phyloP scores from a whole-genome alignment of 176 grass and related monocot species.

The Musa beccarii region DNA sequence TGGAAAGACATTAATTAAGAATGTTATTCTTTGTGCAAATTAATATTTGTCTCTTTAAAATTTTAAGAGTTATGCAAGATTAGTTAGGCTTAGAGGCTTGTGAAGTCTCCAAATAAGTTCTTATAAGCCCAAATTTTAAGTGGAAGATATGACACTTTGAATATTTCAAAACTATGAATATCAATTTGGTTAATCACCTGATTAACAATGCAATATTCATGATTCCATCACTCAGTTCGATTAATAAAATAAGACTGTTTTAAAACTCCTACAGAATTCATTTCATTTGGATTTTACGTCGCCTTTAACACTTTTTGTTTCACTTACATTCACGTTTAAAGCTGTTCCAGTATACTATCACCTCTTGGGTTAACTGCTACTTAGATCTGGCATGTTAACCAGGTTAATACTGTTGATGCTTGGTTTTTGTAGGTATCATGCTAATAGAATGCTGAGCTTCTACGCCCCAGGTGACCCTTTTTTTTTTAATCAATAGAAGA shows the following conservation, averaged over 20 bases:
- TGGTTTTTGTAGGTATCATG: conserved; percentile 70
- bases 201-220: too few species aligned
- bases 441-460: conserved; percentile 96
- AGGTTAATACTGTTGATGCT: conserved; percentile 13
- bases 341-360: neutral
- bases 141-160: too few species aligned
- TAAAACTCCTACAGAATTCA: neutral
- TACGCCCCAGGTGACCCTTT: conserved; percentile 57
- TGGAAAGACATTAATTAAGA: too few species aligned
- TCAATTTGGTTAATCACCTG: too few species aligned
- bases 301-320: neutral
- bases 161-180: too few species aligned
- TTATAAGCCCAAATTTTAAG: too few species aligned
- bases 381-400: neutral
- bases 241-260: neutral
- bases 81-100: too few species aligned
- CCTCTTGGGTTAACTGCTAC: neutral
- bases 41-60: too few species aligned
- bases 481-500: neutral
- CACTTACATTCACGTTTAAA: neutral
- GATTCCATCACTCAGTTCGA: neutral
- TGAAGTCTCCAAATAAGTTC: too few species aligned
- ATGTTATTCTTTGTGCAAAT: too few species aligned
- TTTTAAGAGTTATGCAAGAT: too few species aligned
- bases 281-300: neutral